Percentiles rank a stretch among this genome's conserved stretches.
phyloP scores from a whole-genome alignment of 2,329 filamentous ascomycete genomes.

The Aureobasidium lini region DNA sequence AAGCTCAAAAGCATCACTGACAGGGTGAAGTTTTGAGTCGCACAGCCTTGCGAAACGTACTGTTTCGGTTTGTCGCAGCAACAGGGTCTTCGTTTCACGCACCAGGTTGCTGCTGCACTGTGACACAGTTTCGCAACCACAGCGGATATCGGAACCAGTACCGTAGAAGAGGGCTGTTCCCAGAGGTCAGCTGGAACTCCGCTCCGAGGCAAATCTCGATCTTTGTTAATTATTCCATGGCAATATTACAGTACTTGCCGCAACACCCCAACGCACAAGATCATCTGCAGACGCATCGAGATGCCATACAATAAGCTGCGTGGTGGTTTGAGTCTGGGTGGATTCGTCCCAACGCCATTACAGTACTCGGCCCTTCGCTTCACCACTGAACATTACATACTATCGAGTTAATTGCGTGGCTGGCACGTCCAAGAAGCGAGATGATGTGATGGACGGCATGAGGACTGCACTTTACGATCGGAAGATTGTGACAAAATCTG shows the following conservation, averaged over 20 bases:
- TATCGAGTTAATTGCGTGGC: neutral
- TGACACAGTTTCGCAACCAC: neutral
- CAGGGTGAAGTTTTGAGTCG: neutral
- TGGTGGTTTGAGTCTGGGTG: neutral
- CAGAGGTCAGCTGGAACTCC: neutral
- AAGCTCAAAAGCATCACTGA: neutral
- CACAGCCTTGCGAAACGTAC: neutral
- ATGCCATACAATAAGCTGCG: neutral
- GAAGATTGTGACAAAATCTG: neutral
- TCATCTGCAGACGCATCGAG: neutral
- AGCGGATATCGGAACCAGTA: neutral
- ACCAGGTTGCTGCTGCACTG: neutral
- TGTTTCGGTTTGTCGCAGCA: conserved; percentile 8
- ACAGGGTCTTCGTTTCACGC: conserved; percentile 6
- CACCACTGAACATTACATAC: neutral
- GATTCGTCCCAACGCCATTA: neutral
- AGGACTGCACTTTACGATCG: neutral
- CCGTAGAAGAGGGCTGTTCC: neutral
- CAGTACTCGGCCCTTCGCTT: neutral
- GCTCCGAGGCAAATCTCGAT: neutral
- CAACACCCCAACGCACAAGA: neutral
- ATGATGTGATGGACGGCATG: conserved; percentile 1
- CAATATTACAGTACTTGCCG: neutral
- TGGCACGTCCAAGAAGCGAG: conserved; percentile 2
- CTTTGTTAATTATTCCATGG: neutral